A percentile compares a stretch with the other conserved stretches of the same genome.
Conservation (phyloP, 768 basidiomycete genomes). For the Pulveroboletus frians region DNA sequence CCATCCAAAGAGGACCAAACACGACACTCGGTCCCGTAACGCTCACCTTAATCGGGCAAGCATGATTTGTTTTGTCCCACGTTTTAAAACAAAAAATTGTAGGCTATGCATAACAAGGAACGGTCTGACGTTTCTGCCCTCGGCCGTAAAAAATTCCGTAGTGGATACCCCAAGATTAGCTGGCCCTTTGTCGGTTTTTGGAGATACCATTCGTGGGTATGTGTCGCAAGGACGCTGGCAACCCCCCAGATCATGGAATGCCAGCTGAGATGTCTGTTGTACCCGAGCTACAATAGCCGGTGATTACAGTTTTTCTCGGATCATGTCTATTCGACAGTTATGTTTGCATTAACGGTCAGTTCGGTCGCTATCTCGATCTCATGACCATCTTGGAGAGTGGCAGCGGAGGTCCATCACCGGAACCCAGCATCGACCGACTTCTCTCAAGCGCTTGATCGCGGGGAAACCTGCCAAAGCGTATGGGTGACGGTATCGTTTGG, state of each 20-base stretch:
- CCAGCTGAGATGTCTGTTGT: too few species aligned
- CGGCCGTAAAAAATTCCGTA: background rate
- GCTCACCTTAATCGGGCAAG: background rate
- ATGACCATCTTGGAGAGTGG: background rate
- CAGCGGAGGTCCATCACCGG: background rate
- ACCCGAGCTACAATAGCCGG: background rate
- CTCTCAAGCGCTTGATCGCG: background rate
- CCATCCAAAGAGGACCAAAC: background rate
- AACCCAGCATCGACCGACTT: too few species aligned
- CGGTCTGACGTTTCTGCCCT: background rate
- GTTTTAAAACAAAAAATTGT: background rate
- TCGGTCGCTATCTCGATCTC: constrained; percentile 1
- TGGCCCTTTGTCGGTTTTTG: background rate
- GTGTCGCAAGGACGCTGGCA: background rate
- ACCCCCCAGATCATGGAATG: background rate
- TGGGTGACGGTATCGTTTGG: background rate
- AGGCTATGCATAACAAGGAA: background rate
- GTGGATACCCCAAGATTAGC: background rate
- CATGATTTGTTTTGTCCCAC: background rate
- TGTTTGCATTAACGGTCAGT: background rate
- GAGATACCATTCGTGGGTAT: background rate
- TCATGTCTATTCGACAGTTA: background rate
- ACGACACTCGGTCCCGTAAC: too few species aligned
- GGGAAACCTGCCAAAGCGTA: too few species aligned
- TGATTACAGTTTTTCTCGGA: background rate